These are phyloP conservation scores for Pyrenophora seminiperda DNA, from an alignment of 2,329 filamentous ascomycete species.

Conservation along the genomic window DNA sequence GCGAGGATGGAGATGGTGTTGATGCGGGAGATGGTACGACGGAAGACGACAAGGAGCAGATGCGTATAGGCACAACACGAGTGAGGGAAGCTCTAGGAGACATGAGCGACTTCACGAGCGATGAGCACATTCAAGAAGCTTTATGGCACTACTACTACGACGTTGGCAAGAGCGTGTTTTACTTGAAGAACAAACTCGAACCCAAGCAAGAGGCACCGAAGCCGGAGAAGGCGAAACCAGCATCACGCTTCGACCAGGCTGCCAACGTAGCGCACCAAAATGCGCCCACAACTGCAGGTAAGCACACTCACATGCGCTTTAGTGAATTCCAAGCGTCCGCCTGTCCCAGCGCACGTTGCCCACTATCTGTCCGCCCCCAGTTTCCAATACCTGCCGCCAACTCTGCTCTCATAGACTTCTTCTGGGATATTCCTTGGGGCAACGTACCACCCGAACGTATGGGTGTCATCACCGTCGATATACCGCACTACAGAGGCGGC, in stretches of 20 bases:
- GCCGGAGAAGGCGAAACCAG: slow-evolving; percentile 46
- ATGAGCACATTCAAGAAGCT: slow-evolving; percentile 81
- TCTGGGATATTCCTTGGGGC: slow-evolving; percentile 85
- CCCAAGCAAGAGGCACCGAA: slow-evolving; percentile 39
- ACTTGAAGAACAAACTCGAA: slow-evolving; percentile 66
- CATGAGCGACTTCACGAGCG: slow-evolving; percentile 61
- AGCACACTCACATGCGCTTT: slow-evolving; percentile 41
- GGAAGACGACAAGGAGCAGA: slow-evolving; percentile 52
- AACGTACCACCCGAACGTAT: slow-evolving; percentile 69
- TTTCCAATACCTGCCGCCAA: slow-evolving; percentile 24
- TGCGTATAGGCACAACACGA: slow-evolving; percentile 69
- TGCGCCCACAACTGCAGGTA: slow-evolving; percentile 53
- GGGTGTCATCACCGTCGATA: slow-evolving; percentile 66
- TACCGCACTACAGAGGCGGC: slow-evolving; percentile 64
- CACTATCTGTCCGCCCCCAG: slow-evolving; percentile 34
- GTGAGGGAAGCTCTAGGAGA: slow-evolving; percentile 70
- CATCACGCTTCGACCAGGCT: slow-evolving; percentile 53
- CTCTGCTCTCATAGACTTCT: slow-evolving; percentile 61
- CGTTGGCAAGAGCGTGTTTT: slow-evolving; percentile 80
- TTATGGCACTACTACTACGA: slow-evolving; percentile 98
- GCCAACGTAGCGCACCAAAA: slow-evolving; percentile 46
- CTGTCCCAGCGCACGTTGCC: slow-evolving; percentile 16
- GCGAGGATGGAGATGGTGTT: slow-evolving; percentile 41
- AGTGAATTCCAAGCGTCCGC: slow-evolving; percentile 20
- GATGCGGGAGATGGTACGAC: slow-evolving; percentile 30